phyloP scores from a whole-genome alignment of 163 green algal genomes.

The Trebouxia gelatinosa region DNA sequence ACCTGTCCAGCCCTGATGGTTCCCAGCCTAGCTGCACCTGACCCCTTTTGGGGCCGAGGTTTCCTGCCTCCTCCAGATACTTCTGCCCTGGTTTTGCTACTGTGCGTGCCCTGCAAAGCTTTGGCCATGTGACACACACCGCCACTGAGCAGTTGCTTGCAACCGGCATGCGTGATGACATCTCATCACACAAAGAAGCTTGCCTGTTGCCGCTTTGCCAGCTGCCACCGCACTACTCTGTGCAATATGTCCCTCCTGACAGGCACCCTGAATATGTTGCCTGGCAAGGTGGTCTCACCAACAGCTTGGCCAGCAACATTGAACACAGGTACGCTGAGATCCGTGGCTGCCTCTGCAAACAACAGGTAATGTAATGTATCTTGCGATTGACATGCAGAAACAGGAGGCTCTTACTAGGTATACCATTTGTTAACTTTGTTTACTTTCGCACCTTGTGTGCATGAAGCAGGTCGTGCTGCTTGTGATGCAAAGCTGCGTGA shows the following conservation, averaged over 20 bases:
- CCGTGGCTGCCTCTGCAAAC: conserved; percentile 2
- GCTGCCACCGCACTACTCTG: conserved; percentile 87
- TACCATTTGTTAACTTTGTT: no score
- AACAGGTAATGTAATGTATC: neutral
- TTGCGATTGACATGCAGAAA: no score
- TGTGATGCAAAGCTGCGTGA: neutral
- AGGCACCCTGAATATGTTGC: conserved; percentile 70
- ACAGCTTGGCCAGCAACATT: conserved; percentile 30
- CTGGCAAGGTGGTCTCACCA: conserved; percentile 58
- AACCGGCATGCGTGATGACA: neutral
- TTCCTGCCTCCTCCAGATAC: conserved; percentile 84
- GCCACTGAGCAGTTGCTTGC: neutral
- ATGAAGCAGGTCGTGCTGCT: neutral
- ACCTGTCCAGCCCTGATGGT: conserved; percentile 81
- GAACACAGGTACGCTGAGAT: conserved; percentile 2
- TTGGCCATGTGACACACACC: neutral
- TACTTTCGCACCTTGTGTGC: neutral
- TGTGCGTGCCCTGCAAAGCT: conserved; percentile 78
- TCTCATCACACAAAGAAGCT: neutral
- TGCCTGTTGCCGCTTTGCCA: conserved; percentile 82
- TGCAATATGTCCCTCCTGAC: conserved; percentile 89
- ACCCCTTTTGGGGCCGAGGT: conserved; percentile 85
- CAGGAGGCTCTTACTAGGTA: no score
- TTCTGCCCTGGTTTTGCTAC: conserved; percentile 72
- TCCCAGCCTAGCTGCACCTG: conserved; percentile 76